Conservation (phyloP, 768 basidiomycete genomes). For the Boletus huronensis region DNA sequence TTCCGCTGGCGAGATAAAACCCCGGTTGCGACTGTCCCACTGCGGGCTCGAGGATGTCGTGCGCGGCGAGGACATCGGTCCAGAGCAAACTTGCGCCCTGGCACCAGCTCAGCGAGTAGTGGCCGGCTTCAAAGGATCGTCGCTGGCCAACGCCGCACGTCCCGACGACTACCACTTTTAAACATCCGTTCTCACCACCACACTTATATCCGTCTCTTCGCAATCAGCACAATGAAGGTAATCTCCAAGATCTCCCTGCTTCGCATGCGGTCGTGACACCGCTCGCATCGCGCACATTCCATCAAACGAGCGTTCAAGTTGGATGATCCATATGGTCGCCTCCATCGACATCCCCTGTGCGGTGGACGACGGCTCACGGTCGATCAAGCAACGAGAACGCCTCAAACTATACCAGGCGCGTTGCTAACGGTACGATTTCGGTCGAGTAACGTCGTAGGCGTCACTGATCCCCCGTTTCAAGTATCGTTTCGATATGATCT, state of each 20-base stretch:
- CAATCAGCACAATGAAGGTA: neutral
- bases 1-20: slow-evolving; percentile 33
- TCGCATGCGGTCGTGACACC: too few relatives aligned
- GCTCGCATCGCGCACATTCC: neutral
- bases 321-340: neutral
- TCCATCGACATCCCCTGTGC: neutral
- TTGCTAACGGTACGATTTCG: too few relatives aligned
- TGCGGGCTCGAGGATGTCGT: slow-evolving; percentile 31
- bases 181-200: neutral
- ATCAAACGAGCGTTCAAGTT: neutral
- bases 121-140: slow-evolving; percentile 4
- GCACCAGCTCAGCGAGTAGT: neutral
- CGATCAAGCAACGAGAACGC: neutral
- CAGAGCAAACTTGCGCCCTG: neutral
- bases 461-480: neutral
- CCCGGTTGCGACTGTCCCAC: slow-evolving; percentile 35
- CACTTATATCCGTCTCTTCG: neutral
- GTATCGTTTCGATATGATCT: neutral
- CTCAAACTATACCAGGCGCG: neutral
- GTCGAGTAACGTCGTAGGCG: neutral
- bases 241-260: neutral
- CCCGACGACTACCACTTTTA: neutral
- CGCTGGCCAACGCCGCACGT: neutral
- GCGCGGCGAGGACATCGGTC: slow-evolving; percentile 16
- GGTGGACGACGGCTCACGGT: neutral